phyloP scores from a whole-genome alignment of 768 basidiomycete genomes.

The Mycena chlorophos region DNA sequence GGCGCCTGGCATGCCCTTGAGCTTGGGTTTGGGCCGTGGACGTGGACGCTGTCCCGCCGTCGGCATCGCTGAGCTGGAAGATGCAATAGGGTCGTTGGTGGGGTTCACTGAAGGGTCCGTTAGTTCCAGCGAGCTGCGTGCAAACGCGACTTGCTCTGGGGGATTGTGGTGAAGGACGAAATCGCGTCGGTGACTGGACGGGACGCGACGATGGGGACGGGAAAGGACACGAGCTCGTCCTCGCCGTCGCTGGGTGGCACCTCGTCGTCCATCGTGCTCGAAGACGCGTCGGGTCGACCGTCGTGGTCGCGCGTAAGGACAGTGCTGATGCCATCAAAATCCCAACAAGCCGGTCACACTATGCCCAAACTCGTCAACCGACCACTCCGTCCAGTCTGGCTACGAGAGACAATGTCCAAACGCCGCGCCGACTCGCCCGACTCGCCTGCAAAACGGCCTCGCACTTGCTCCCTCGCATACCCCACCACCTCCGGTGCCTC shows the following conservation, averaged over 20 bases:
- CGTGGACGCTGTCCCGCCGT: conserved; percentile 1
- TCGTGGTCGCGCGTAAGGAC: background rate
- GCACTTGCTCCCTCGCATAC: background rate
- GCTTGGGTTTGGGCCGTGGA: conserved; percentile 13
- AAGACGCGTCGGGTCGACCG: background rate
- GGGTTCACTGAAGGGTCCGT: conserved; percentile 8
- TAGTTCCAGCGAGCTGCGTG: background rate
- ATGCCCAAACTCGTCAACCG: background rate
- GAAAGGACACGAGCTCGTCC: background rate
- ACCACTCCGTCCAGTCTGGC: background rate
- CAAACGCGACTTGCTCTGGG: conserved; percentile 8
- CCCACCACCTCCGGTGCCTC: conserved; percentile 5
- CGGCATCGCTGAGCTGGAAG: conserved; percentile 8
- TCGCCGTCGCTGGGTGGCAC: conserved; percentile 21
- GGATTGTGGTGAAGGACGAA: conserved; percentile 10
- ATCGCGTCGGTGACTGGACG: conserved; percentile 9
- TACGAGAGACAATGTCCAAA: background rate
- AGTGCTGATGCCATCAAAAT: background rate
- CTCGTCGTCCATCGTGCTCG: background rate
- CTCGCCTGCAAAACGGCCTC: background rate
- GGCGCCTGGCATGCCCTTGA: conserved; percentile 5
- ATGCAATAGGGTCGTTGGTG: conserved; percentile 13
- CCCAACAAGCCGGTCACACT: background rate
- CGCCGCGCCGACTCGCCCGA: background rate
- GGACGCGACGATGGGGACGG: background rate